These are phyloP conservation scores for Ceratobasidium sp. DNA, from an alignment of 1,284 basidiomycete species.

Conservation along the genomic window DNA sequence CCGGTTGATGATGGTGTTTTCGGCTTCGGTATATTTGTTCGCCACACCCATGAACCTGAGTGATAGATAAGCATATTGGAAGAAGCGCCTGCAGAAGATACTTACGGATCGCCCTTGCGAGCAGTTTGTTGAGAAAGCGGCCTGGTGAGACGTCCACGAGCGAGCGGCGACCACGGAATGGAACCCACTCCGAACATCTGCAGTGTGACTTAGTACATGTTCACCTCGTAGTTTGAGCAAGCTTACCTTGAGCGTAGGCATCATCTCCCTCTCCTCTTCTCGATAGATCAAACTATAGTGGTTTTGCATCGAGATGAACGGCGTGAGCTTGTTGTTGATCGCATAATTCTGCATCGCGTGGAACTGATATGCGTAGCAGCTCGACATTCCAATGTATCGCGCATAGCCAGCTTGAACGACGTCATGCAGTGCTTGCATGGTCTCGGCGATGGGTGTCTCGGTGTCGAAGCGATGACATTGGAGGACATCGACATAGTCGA, in stretches of 20 bases:
- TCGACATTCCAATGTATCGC: slow-evolving; percentile 54
- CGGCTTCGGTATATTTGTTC: not conserved
- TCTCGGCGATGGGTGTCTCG: slow-evolving; percentile 49
- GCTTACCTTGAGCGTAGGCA: slow-evolving; percentile 46
- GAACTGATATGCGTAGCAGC: slow-evolving; percentile 42
- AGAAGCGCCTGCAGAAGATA: too few relatives aligned
- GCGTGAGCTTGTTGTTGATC: slow-evolving; percentile 49
- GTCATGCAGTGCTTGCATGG: slow-evolving; percentile 56
- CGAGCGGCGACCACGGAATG: slow-evolving; percentile 61
- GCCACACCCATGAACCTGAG: not conserved
- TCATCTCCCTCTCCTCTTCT: slow-evolving; percentile 51
- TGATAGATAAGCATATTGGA: too few relatives aligned
- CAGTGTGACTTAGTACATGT: slow-evolving; percentile 48
- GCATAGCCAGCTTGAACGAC: slow-evolving; percentile 52
- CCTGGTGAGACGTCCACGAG: slow-evolving; percentile 56
- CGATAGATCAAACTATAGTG: slow-evolving; percentile 43
- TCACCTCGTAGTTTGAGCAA: slow-evolving; percentile 40
- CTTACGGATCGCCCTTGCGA: not conserved
- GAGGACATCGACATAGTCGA: slow-evolving; percentile 44
- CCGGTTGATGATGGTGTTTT: not conserved
- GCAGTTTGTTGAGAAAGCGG: slow-evolving; percentile 46
- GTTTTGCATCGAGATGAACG: slow-evolving; percentile 57
- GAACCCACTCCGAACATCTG: slow-evolving; percentile 51
- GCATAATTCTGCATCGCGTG: slow-evolving; percentile 48
- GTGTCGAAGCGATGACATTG: slow-evolving; percentile 41